A percentile compares a stretch with the other conserved stretches of the same genome.
Conservation (phyloP, 202 grass and related monocot genomes). For the Saccharum hybrid region DNA sequence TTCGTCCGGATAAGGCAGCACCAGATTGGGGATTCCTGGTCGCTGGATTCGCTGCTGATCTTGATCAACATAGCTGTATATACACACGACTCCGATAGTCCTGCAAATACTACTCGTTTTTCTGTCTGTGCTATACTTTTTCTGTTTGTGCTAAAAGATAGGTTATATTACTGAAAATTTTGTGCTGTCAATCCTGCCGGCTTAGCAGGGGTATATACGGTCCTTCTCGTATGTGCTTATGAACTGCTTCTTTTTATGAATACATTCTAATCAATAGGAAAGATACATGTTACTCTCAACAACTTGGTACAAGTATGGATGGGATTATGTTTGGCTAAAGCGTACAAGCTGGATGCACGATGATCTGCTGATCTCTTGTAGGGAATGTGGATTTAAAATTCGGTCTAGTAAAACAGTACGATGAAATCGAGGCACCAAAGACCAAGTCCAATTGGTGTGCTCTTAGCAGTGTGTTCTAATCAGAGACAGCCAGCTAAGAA, state of each 20-base stretch:
- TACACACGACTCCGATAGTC: not conserved
- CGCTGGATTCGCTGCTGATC: not conserved
- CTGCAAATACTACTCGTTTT: not conserved
- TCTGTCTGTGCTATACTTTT: not conserved
- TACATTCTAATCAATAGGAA: not conserved
- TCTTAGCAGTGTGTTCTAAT: slow-evolving; percentile 16
- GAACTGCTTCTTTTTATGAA: not conserved
- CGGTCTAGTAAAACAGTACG: not conserved
- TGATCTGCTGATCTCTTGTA: not conserved
- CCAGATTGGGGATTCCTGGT: not conserved
- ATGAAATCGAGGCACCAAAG: slow-evolving; percentile 4
- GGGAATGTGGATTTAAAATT: not conserved
- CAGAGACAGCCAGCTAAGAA: slow-evolving; percentile 29
- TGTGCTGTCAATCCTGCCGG: no score
- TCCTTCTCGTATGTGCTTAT: not conserved
- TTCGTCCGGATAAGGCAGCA: not conserved
- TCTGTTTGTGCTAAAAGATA: not conserved
- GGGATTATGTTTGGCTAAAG: not conserved
- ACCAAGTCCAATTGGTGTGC: not conserved
- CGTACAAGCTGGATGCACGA: not conserved
- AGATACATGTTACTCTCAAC: not conserved
- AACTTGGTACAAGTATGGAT: not conserved
- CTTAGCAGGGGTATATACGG: not conserved
- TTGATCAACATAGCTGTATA: not conserved
- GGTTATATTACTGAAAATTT: not conserved